Evolutionary conservation across 2,329 filamentous ascomycete genomes (phyloP).

Genomic region (Myriosclerotinia curreyana): DNA sequence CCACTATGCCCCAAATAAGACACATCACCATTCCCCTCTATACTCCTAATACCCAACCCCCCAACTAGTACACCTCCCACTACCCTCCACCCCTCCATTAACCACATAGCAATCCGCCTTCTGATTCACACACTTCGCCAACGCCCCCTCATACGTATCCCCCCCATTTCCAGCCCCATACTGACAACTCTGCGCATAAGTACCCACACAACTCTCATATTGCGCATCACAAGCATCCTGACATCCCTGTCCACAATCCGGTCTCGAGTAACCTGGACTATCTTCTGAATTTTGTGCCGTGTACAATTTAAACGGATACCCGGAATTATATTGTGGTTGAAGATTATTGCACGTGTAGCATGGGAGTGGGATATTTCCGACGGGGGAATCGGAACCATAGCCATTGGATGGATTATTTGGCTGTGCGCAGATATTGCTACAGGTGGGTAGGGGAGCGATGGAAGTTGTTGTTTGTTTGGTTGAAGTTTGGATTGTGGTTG

Average conservation of each 20-base stretch:
- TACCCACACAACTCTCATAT: constrained; percentile 47
- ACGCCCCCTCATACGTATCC: constrained; percentile 37
- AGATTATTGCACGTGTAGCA: constrained; percentile 55
- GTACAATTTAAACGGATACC: constrained; percentile 54
- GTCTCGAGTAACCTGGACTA: constrained; percentile 47
- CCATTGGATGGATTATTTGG: constrained; percentile 56
- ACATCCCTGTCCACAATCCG: constrained; percentile 45
- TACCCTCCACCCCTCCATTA: constrained; percentile 44
- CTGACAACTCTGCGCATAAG: constrained; percentile 51
- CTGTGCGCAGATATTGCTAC: constrained; percentile 49
- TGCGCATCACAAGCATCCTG: constrained; percentile 53
- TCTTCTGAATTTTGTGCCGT: constrained; percentile 43
- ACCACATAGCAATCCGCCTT: constrained; percentile 48
- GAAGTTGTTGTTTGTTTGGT: constrained; percentile 38
- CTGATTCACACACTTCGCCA: constrained; percentile 49
- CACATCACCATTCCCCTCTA: no score
- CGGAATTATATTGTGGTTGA: constrained; percentile 42
- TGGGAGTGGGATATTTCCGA: constrained; percentile 52
- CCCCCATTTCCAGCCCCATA: constrained; percentile 23
- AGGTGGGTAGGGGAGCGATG: constrained; percentile 47
- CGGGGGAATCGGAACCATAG: constrained; percentile 62
- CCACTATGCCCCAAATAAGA: no score
- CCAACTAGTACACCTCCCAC: constrained; percentile 44
- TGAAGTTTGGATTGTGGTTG: constrained; percentile 31
- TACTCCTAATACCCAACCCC: constrained; percentile 32